Evolutionary conservation across 371 early-diverging fungal species (phyloP).

Genomic region (Rhizopus delemar): DNA sequence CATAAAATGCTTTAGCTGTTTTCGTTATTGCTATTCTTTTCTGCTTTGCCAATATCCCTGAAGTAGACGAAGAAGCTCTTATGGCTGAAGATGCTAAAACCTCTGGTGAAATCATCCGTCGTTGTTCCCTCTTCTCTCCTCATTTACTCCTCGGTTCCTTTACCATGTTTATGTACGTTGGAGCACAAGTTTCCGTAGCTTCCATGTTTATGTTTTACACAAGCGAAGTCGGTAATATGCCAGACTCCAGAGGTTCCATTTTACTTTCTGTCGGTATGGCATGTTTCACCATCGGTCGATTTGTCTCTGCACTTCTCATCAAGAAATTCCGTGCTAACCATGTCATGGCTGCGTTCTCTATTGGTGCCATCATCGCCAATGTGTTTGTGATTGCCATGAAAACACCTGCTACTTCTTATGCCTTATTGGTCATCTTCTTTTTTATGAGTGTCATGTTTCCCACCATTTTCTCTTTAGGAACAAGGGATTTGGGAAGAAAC

Average conservation of each 20-base stretch:
- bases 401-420: conserved; percentile 33
- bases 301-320: conserved; percentile 38
- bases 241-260: conserved; percentile 29
- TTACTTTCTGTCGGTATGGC: conserved; percentile 40
- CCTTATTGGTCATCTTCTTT: conserved; percentile 41
- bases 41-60: conserved; percentile 46
- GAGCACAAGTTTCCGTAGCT: conserved; percentile 48
- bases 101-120: conserved; percentile 84
- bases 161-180: conserved; percentile 47
- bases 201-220: conserved; percentile 48
- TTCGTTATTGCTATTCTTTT: conserved; percentile 40
- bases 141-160: conserved; percentile 44
- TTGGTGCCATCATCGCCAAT: conserved; percentile 31
- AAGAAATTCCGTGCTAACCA: conserved; percentile 35
- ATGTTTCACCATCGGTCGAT: conserved; percentile 51
- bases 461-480: conserved; percentile 47
- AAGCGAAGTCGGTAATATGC: conserved; percentile 36
- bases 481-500: conserved; percentile 46
- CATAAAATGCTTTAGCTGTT: conserved; percentile 25
- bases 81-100: conserved; percentile 93
- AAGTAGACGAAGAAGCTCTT: conserved; percentile 45
- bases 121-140: conserved; percentile 53
- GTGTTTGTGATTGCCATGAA: conserved; percentile 38
- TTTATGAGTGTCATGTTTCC: conserved; percentile 53
- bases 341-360: conserved; percentile 37